Percentiles rank a stretch among this genome's conserved stretches.
Conservation (phyloP, 2,329 filamentous ascomycete species). For the Pseudocercospora fijiensis region DNA sequence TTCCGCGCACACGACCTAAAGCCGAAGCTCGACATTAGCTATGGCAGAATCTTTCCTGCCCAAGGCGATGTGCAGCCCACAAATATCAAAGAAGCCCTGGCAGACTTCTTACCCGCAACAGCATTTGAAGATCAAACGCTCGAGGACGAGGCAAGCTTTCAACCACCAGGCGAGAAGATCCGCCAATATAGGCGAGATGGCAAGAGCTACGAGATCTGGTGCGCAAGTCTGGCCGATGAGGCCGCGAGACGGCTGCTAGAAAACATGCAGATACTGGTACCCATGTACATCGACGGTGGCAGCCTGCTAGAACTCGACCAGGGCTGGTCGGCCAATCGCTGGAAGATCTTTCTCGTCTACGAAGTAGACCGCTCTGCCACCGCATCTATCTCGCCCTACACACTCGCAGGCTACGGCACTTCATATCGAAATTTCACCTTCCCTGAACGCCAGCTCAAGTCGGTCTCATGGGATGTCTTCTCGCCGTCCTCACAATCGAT, state of each 20-base stretch:
- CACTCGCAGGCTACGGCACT: constrained; percentile 84
- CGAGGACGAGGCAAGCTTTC: constrained; percentile 52
- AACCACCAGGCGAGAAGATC: constrained; percentile 73
- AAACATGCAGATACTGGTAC: constrained; percentile 78
- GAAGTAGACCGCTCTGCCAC: constrained; percentile 27
- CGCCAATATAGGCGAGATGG: constrained; percentile 62
- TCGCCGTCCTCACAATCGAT: constrained; percentile 26
- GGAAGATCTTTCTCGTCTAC: constrained; percentile 82
- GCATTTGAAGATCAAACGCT: constrained; percentile 35
- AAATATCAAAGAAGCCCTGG: constrained; percentile 65
- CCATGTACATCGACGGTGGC: constrained; percentile 92
- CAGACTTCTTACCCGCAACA: constrained; percentile 67
- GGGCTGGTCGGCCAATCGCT: constrained; percentile 73
- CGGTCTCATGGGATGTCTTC: constrained; percentile 27
- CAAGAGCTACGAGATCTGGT: constrained; percentile 80
- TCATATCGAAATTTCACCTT: constrained; percentile 73
- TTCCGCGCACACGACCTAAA: constrained; percentile 73
- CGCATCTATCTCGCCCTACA: constrained; percentile 61
- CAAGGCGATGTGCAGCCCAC: constrained; percentile 67
- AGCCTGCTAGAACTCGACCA: constrained; percentile 69
- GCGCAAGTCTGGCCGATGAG: constrained; percentile 68
- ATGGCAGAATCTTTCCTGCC: constrained; percentile 67
- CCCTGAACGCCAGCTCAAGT: constrained; percentile 32
- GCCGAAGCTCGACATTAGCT: constrained; percentile 70
- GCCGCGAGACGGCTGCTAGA: constrained; percentile 69